A percentile compares a stretch with the other conserved stretches of the same genome.
These are phyloP conservation scores for Chlamydomonas sphaeroides DNA, from an alignment of 139 green algal genomes.

Conservation along the genomic window DNA sequence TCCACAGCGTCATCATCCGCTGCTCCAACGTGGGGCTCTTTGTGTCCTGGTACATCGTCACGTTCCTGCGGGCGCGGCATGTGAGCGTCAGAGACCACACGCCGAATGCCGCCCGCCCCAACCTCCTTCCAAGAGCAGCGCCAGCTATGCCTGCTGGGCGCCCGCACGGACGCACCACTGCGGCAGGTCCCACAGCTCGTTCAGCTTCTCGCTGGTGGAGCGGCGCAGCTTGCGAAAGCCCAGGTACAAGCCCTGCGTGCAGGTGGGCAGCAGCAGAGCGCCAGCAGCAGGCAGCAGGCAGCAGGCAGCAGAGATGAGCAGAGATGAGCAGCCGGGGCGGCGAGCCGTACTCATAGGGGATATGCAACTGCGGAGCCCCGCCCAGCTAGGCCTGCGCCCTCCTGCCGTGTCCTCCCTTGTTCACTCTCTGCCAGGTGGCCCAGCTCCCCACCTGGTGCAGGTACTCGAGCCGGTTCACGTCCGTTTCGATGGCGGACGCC, in stretches of 20 bases:
- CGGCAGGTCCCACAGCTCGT: constrained; percentile 40
- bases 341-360: no score
- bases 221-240: constrained; percentile 15
- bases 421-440: no score
- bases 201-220: not conserved
- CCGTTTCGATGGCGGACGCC: not conserved
- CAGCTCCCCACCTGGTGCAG: constrained; percentile 38
- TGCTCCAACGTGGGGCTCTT: not conserved
- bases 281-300: no score
- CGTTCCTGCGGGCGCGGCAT: constrained; percentile 16
- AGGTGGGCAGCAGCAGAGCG: not conserved
- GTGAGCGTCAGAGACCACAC: no score
- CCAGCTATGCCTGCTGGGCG: not conserved
- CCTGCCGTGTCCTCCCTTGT: no score
- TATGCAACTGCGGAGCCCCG: no score
- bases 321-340: no score
- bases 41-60: constrained; percentile 29
- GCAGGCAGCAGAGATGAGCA: no score
- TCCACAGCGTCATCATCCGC: constrained; percentile 25
- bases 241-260: constrained; percentile 38
- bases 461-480: constrained; percentile 33
- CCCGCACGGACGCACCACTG: constrained; percentile 5
- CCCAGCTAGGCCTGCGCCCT: no score
- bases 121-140: not conserved
- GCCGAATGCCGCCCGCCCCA: no score